A percentile compares a stretch with the other conserved stretches of the same genome.
phyloP scores from a whole-genome alignment of 176 grass and related monocot species.

The Eremochloa ophiuroides region DNA sequence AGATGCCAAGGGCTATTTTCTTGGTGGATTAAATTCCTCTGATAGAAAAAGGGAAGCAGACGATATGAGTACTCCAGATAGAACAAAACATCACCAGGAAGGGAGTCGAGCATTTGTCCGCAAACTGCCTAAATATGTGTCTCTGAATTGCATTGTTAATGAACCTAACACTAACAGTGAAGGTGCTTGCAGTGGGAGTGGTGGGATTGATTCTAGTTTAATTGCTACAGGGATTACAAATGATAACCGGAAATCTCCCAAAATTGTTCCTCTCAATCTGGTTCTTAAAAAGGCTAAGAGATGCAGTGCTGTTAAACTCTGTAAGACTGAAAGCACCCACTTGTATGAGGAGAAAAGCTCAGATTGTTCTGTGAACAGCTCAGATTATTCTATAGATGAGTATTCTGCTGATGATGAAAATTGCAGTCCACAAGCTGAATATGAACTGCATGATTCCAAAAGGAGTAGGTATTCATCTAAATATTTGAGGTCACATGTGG shows the following conservation, averaged over 20 bases:
- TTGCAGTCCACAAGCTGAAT: slow-evolving; percentile 22
- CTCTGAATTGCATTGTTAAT: slow-evolving; percentile 69
- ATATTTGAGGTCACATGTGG: slow-evolving; percentile 2
- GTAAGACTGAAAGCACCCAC: slow-evolving; percentile 21
- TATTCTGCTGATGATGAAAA: slow-evolving; percentile 3
- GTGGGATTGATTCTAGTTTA: slow-evolving; percentile 53
- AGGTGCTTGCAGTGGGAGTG: slow-evolving; percentile 35
- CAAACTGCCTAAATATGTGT: slow-evolving; percentile 86
- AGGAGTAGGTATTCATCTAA: slow-evolving; percentile 31
- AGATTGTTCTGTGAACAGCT: slow-evolving; percentile 22
- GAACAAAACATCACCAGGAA: slow-evolving; percentile 20
- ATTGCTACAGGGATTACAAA: slow-evolving; percentile 61
- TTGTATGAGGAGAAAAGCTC: slow-evolving; percentile 28
- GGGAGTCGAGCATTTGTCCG: slow-evolving; percentile 36
- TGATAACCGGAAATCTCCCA: slow-evolving; percentile 65
- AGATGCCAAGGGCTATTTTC: slow-evolving; percentile 17
- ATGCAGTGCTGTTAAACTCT: slow-evolving; percentile 33
- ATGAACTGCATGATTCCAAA: slow-evolving; percentile 26
- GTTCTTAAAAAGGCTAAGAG: slow-evolving; percentile 74
- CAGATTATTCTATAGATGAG: slow-evolving; percentile 23
- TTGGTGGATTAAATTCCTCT: slow-evolving; percentile 27
- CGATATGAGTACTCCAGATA: slow-evolving; percentile 2
- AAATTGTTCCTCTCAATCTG: slow-evolving; percentile 78
- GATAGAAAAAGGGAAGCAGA: slow-evolving; percentile 29
- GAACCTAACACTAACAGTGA: slow-evolving; percentile 48